Conservation (phyloP, 306 rosid species). For the Quercus berberidifolia region DNA sequence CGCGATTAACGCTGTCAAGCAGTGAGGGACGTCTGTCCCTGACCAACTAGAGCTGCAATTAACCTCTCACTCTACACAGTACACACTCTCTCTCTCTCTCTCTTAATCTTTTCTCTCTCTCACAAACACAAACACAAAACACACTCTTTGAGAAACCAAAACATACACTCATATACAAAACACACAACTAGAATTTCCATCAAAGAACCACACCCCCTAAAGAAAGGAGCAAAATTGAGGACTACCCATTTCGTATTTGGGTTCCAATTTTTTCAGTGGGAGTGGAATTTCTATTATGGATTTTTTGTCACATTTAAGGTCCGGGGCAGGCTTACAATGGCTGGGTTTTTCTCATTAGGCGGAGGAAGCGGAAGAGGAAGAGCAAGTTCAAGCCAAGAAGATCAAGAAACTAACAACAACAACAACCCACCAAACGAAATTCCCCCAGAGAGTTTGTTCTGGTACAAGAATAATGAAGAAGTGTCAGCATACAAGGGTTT, state of each 20-base stretch:
- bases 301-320: conserved; percentile 43
- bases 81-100: too few species aligned
- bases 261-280: conserved; percentile 1
- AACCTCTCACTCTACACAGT: conserved; percentile 7
- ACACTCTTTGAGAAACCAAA: too few species aligned
- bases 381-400: conserved; percentile 1
- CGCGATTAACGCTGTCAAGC: conserved; percentile 42
- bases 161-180: neutral
- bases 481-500: conserved; percentile 55
- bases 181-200: neutral
- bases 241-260: conserved; percentile 6
- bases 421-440: conserved; percentile 30
- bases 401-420: neutral
- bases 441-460: conserved; percentile 45
- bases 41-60: conserved; percentile 27
- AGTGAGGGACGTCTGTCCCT: conserved; percentile 22
- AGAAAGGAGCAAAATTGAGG: neutral
- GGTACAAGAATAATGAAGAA: conserved; percentile 57
- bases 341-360: conserved; percentile 88
- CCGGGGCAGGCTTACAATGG: conserved; percentile 55
- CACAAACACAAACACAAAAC: too few species aligned
- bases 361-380: conserved; percentile 35
- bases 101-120: too few species aligned
- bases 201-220: neutral
- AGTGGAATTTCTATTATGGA: conserved; percentile 68